These are phyloP conservation scores for Circinella minor DNA, from an alignment of 371 early-diverging fungal genomes.

Conservation along the genomic window DNA sequence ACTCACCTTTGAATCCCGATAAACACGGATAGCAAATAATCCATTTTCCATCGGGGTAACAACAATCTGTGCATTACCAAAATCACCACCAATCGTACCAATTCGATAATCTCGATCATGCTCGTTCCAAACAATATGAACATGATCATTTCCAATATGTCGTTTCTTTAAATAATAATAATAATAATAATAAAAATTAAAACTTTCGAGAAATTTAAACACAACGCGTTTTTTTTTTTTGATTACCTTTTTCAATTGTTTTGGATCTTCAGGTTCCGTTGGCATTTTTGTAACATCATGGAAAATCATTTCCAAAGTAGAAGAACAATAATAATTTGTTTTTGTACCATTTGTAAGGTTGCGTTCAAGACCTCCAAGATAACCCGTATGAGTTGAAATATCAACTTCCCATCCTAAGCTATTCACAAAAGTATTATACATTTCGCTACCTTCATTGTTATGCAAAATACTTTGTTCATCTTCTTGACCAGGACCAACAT, in stretches of 20 bases:
- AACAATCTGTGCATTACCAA: slow-evolving; percentile 94
- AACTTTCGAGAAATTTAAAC: background rate
- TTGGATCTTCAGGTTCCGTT: slow-evolving; percentile 75
- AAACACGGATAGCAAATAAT: slow-evolving; percentile 74
- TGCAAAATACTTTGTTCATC: slow-evolving; percentile 83
- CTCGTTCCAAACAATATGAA: slow-evolving; percentile 97
- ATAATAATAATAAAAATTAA: background rate
- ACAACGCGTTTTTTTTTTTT: no score
- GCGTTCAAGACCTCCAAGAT: slow-evolving; percentile 85
- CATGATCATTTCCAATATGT: slow-evolving; percentile 97
- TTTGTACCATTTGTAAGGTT: slow-evolving; percentile 78
- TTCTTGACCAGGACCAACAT: slow-evolving; percentile 92
- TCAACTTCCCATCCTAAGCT: slow-evolving; percentile 89
- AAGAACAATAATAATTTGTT: slow-evolving; percentile 84
- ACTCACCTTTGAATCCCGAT: slow-evolving; percentile 74
- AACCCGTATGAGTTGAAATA: slow-evolving; percentile 84
- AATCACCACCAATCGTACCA: slow-evolving; percentile 95
- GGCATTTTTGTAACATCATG: slow-evolving; percentile 95
- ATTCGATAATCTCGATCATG: slow-evolving; percentile 81
- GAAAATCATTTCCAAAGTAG: slow-evolving; percentile 86
- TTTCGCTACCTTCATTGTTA: slow-evolving; percentile 69
- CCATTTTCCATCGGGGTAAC: slow-evolving; percentile 79
- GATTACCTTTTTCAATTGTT: slow-evolving; percentile 86
- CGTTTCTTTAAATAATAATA: slow-evolving; percentile 73
- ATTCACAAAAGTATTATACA: slow-evolving; percentile 81